Conservation (phyloP, 1,284 basidiomycete species). For the Leccinum colubrinum region DNA sequence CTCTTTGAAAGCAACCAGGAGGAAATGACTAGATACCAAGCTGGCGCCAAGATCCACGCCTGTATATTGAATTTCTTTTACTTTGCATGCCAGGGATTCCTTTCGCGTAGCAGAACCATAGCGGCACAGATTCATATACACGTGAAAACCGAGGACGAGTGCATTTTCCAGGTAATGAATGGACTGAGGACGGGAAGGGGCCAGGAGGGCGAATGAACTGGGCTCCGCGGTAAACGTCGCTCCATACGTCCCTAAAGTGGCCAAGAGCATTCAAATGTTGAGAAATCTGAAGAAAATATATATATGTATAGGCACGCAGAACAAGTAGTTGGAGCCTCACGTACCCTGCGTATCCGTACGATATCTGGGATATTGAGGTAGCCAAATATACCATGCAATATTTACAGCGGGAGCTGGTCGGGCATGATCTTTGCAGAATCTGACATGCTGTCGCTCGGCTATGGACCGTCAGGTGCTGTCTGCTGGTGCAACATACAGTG, state of each 20-base stretch:
- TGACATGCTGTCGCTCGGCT: background rate
- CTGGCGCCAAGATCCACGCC: conserved; percentile 1
- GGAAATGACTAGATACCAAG: conserved; percentile 20
- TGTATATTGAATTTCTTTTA: conserved; percentile 13
- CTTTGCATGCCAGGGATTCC: background rate
- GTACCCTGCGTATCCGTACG: conserved; percentile 17
- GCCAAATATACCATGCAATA: conserved; percentile 8
- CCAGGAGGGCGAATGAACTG: conserved; percentile 20
- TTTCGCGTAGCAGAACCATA: background rate
- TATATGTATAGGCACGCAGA: background rate
- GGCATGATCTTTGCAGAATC: background rate
- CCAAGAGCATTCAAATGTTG: conserved; percentile 9
- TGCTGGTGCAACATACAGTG: too few relatives aligned
- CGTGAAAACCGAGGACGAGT: conserved; percentile 14
- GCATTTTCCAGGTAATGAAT: conserved; percentile 12
- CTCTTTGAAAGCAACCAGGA: conserved; percentile 14
- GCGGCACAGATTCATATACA: conserved; percentile 5
- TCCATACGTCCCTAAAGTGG: conserved; percentile 14
- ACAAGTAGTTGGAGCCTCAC: background rate
- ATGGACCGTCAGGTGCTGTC: background rate
- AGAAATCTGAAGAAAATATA: conserved; percentile 12
- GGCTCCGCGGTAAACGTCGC: conserved; percentile 12
- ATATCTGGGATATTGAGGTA: conserved; percentile 17
- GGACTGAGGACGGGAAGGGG: conserved; percentile 18
- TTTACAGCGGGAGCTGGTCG: conserved; percentile 13